A percentile compares a stretch with the other conserved stretches of the same genome.
Conservation (phyloP, 352 stramenopile species). For the Globisporangium polare region DNA sequence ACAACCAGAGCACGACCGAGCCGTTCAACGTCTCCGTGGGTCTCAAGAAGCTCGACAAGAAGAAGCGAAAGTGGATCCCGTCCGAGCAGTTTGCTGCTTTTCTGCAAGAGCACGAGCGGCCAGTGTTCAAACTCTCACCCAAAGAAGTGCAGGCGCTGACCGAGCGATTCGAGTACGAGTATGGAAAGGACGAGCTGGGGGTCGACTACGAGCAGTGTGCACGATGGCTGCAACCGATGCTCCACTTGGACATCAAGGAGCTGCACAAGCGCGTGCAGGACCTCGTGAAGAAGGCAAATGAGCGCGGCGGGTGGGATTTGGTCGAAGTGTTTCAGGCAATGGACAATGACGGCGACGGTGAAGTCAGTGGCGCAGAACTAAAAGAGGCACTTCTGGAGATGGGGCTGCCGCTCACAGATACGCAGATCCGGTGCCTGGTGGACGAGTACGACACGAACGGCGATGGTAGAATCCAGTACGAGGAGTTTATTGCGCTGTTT, state of each 20-base stretch:
- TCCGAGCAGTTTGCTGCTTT: slow-evolving; percentile 34
- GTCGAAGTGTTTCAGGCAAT: slow-evolving; percentile 57
- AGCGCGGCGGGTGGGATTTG: slow-evolving; percentile 41
- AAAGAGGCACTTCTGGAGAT: slow-evolving; percentile 60
- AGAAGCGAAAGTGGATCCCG: slow-evolving; percentile 48
- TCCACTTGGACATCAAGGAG: slow-evolving; percentile 57
- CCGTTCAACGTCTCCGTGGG: slow-evolving; percentile 40
- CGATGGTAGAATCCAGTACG: slow-evolving; percentile 62
- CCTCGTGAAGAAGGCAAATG: slow-evolving; percentile 35
- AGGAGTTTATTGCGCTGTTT: slow-evolving; percentile 55
- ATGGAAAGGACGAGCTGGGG: slow-evolving; percentile 42
- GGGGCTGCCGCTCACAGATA: slow-evolving; percentile 60
- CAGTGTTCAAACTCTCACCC: slow-evolving; percentile 34
- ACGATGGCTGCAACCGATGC: slow-evolving; percentile 57
- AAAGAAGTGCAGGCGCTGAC: slow-evolving; percentile 34
- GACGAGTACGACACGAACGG: slow-evolving; percentile 59
- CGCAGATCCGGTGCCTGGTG: slow-evolving; percentile 54
- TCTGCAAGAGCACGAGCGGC: slow-evolving; percentile 21
- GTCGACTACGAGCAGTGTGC: slow-evolving; percentile 73
- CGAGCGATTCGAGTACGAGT: slow-evolving; percentile 70
- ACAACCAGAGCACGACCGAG: slow-evolving; percentile 28
- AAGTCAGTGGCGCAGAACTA: slow-evolving; percentile 48
- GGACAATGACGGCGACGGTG: slow-evolving; percentile 47
- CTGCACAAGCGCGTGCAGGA: slow-evolving; percentile 47
- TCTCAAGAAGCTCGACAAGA: slow-evolving; percentile 54